A percentile compares a stretch with the other conserved stretches of the same genome.
These are phyloP conservation scores for Schizosaccharomyces osmophilus DNA, from an alignment of 805 yeast genomes.

Conservation along the genomic window DNA sequence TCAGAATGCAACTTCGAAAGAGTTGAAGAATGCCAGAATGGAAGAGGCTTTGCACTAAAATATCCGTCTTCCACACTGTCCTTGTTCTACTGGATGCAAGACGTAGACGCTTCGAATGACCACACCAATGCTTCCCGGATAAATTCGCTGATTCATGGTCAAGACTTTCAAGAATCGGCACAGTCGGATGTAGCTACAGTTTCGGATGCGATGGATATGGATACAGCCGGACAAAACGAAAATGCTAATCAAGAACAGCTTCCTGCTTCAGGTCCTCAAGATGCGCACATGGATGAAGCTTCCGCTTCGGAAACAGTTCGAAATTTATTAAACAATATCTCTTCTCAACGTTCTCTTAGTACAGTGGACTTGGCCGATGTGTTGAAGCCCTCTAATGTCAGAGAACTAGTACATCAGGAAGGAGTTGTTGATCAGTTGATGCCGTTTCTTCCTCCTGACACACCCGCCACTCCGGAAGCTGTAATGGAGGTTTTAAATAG, in stretches of 20 bases:
- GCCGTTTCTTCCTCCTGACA: neutral
- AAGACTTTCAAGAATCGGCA: slow-evolving; percentile 17
- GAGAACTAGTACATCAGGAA: neutral
- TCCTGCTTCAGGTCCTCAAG: neutral
- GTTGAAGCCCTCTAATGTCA: neutral
- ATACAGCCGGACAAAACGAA: neutral
- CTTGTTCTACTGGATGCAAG: slow-evolving; percentile 48
- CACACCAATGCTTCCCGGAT: slow-evolving; percentile 16
- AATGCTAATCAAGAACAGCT: neutral
- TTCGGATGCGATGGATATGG: neutral
- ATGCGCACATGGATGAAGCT: neutral
- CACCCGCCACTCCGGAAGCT: neutral
- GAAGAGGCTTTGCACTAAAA: slow-evolving; percentile 50
- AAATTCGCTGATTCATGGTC: slow-evolving; percentile 22
- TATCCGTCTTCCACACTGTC: slow-evolving; percentile 39
- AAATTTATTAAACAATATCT: neutral
- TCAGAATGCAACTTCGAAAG: slow-evolving; percentile 66
- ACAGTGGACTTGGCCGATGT: neutral
- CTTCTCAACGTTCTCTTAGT: neutral
- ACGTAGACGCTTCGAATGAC: slow-evolving; percentile 37
- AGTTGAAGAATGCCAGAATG: slow-evolving; percentile 43
- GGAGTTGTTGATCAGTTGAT: neutral
- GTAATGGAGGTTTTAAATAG: neutral
- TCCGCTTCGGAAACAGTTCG: neutral
- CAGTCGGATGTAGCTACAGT: neutral